phyloP scores from a whole-genome alignment of 805 yeast species.

The Kurtzmaniella cleridarum region DNA sequence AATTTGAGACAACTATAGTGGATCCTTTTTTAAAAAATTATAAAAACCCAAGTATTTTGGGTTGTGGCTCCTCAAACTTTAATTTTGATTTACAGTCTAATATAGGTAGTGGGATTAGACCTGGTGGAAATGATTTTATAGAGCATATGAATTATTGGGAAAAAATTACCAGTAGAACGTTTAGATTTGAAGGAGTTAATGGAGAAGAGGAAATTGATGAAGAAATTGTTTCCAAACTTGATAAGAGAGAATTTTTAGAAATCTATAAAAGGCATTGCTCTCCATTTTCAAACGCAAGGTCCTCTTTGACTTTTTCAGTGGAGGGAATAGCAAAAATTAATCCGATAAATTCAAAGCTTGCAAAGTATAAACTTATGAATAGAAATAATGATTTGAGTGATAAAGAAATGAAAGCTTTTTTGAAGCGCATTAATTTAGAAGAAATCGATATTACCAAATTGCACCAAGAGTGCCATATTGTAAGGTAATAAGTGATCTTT shows the following conservation, averaged over 20 bases:
- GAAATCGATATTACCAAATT: no score
- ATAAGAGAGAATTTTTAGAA: constrained; percentile 22
- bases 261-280: constrained; percentile 34
- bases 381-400: no score
- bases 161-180: constrained; percentile 41
- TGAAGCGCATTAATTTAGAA: no score
- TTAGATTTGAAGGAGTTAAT: constrained; percentile 28
- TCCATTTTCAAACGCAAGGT: constrained; percentile 26
- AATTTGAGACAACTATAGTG: constrained; percentile 31
- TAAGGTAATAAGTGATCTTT: no score
- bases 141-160: constrained; percentile 46
- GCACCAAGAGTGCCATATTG: no score
- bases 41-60: constrained; percentile 4
- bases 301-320: constrained; percentile 33
- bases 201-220: constrained; percentile 32
- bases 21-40: constrained; percentile 29
- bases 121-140: constrained; percentile 10
- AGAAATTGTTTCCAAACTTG: constrained; percentile 22
- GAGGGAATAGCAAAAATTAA: not conserved
- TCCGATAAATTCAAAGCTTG: not conserved
- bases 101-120: constrained; percentile 17
- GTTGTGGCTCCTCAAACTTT: constrained; percentile 12
- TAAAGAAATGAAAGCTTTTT: no score
- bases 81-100: constrained; percentile 19
- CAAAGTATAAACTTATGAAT: not conserved